Evolutionary conservation across 768 basidiomycete genomes (phyloP), one percentile per base, ranked within the genome.

Genomic region (Boletus eberwhitei): DNA sequence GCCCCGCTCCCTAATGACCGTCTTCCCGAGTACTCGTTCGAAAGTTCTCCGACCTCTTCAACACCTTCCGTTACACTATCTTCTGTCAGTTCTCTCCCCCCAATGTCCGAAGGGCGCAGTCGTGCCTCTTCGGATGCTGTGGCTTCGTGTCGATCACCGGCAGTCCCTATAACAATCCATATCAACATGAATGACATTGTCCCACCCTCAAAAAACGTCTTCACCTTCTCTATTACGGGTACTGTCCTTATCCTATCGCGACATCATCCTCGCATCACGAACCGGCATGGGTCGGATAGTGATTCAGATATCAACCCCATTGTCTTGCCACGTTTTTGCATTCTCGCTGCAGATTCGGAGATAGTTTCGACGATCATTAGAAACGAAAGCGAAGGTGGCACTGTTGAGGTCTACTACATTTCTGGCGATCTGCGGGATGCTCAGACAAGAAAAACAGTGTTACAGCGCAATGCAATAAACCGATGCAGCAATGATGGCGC

Each of bases 141-240:
- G 52, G 39, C 48, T 42, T 47, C 50, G 29, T 68, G 31, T 48
- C 69, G 66, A 31, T 75, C 80, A 12, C 89, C 88, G 1, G 78
- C 78, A 19, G 71, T 77, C 14, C 85, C 87, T 3, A 76, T 93
- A 42, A 88, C 87, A 0, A 70, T 91, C 9, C 88, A 90, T 65
- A 59, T 93, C 55, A 90, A 91, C 64, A 88, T 91, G 77, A 88
- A 88, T 59, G 87, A 91, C 39, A 74, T 91, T 8, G 75, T 83
- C 24, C 80, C 83, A 3, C 82, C 88, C 9, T 72, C 77, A 29
- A 87, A 84, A 69, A 85, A 83, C 54, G 61, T 74, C 16, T 86
- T 92, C 62, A 79, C 78, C 6, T 88, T 91, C 68, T 78, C 74
- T 12, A 79, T 91, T 43, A 76, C 78, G 12, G 88, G 89, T 7